phyloP scores from a whole-genome alignment of 1,284 basidiomycete species.

The Trichosporon ovoides region DNA sequence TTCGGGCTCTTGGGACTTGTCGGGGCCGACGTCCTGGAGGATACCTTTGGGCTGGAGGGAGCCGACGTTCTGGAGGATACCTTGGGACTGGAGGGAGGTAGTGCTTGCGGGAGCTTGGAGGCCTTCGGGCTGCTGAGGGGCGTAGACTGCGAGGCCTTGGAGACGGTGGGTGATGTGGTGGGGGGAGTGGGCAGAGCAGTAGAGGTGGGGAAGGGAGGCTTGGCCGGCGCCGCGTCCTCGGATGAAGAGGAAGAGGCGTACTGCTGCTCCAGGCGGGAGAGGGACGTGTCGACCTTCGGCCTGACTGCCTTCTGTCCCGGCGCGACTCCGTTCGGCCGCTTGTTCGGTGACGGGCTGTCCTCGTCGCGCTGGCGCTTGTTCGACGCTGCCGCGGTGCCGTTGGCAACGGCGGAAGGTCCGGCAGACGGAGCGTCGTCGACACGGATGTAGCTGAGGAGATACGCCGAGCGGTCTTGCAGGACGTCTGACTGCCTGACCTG shows the following conservation, averaged over 20 bases:
- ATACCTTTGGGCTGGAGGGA: background rate
- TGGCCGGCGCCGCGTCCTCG: conserved; percentile 7
- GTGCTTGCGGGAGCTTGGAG: no score
- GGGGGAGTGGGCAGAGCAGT: background rate
- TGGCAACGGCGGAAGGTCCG: background rate
- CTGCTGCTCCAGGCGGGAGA: conserved; percentile 7
- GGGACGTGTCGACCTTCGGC: background rate
- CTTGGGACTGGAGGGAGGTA: no score
- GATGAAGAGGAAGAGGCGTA: background rate
- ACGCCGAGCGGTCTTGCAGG: conserved; percentile 71
- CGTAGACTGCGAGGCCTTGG: background rate
- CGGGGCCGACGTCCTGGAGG: background rate
- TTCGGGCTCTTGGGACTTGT: background rate
- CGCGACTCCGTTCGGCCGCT: conserved; percentile 13
- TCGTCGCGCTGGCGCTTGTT: conserved; percentile 39
- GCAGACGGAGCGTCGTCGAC: conserved; percentile 8
- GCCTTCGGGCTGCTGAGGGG: background rate
- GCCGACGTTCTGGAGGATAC: background rate
- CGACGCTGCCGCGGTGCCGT: background rate
- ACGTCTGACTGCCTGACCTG: conserved; percentile 49
- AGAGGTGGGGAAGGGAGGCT: background rate
- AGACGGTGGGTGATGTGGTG: background rate
- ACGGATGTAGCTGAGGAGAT: conserved; percentile 86
- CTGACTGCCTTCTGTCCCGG: conserved; percentile 5
- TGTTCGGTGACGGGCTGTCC: conserved; percentile 53